Base-by-base conservation (phyloP, 1,139 yeast species). In the Nakaseomyces nivariensis region DNA sequence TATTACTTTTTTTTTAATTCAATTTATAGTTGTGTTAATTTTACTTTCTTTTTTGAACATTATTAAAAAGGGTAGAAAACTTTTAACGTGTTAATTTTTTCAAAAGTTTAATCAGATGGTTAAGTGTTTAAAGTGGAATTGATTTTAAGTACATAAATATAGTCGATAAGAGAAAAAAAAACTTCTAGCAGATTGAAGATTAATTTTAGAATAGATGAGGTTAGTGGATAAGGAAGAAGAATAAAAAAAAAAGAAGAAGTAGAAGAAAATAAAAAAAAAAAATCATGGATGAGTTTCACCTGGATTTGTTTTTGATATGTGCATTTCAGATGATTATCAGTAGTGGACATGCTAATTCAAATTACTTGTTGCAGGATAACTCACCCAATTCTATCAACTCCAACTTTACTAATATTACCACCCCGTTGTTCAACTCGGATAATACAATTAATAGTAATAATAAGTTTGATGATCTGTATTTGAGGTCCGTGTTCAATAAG, bases 311-410 rank as follows among this genome's bases (percentile, higher is more conserved):
- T 29, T 4, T 41, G 8, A n/a, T 41, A n/a, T 27, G 33, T 13
- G 33, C 44, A 11, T 41, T 41, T 26, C 44, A 41, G 7, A n/a
- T 41, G 44, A 27, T 41, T 27, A 41, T 41, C 2, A 17, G 43
- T 26, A 13, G 25, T 27, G 33, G 31, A 38, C 42, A 38, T 25
- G 4, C 42, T 9, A 41, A 41, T 41, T 22, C n/a, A 11, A n/a
- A 24, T 9, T 26, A 38, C 7, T 37, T 43, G 29, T 31, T 43
- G 38, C 24, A 34, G 24, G 44, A 41, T 26, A 29, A 29, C 34
- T 41, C 44, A 5, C 44, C 44, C 11, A 41, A 27, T 13, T 41
- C 44, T 27, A 41, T 41, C 24, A 11, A 41, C 11, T 41, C 44
- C 25, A 41, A 41, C 11, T 27, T 41, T 6, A 41, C 44, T 5